Evolutionary conservation across 495 filamentous ascomycete genomes (phyloP), one percentile per base, ranked within the genome.

Genomic region (Niebla homalea): DNA sequence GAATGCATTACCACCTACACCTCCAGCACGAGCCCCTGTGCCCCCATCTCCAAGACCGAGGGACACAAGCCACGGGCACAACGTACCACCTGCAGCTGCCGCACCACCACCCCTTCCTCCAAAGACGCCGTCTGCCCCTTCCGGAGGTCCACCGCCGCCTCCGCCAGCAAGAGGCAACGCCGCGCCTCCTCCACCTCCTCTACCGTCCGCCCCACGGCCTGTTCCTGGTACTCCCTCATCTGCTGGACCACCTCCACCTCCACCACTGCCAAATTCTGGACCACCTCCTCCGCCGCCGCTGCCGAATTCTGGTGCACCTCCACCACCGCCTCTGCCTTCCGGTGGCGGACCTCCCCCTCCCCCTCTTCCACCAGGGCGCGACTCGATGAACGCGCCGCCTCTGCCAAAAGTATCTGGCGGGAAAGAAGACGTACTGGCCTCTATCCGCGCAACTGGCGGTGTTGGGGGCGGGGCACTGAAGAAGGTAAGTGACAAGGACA

Each of bases 401-500:
- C 57, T 80, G 16, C 78, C 82, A 1, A 62, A 69, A 36, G 61
- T 68, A 40, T 41, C 69, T 23, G 77, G 66, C 44, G 65, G 69
- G 42, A 78, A 81, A 42, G 68, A 77, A 46, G 81, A 84, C 54
- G 65, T 98, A 45, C 64, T 98, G 50, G 87, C 87, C 19, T 75
- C 84, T 53, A 98, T 98, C 60, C 77, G 86, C 49, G 77, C 76
- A 7, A 81, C 82, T 21, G 86, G 87, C 55, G 84, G 86, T 29
- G 73, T 80, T 43, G 77, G 73, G 2, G 77, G 78, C 25, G 73
- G 76, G 41, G 70, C 78, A 18, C 68, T 98, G 51, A 87, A 84
- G 65, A 94, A 89, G 64, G 89, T 97, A 42, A 78, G 77, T 49
- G 78, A 81, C 39, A 69, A 62, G 41, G 79, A 89, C 51, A 87